Percentiles rank a stretch among this genome's conserved stretches.
Conservation (phyloP, 257 asterid species). For the Plantago elongata region DNA sequence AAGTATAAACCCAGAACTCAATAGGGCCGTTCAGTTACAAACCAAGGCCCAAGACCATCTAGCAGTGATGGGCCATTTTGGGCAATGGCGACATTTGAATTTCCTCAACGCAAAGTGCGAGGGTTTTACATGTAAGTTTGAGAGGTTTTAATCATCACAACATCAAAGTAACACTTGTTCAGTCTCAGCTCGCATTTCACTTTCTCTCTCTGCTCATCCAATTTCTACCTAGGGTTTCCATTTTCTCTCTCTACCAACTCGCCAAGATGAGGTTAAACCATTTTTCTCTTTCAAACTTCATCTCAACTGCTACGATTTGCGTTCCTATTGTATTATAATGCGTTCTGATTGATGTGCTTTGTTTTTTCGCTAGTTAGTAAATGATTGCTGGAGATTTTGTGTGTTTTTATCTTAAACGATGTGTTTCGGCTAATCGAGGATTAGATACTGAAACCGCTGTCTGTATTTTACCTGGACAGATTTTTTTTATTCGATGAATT, state of each 20-base stretch:
- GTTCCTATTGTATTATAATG: neutral
- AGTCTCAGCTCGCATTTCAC: neutral
- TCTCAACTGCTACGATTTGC: neutral
- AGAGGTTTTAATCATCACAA: neutral
- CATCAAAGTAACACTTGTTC: neutral
- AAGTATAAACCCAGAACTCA: no score
- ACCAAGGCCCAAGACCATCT: no score
- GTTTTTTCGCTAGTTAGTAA: neutral
- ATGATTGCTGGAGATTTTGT: no score
- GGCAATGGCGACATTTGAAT: no score
- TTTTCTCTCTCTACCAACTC: slow-evolving; percentile 6
- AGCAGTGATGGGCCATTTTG: no score
- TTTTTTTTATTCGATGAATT: no score
- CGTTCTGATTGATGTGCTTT: neutral
- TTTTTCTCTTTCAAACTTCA: neutral
- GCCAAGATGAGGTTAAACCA: slow-evolving; percentile 7
- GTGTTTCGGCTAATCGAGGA: no score
- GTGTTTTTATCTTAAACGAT: no score
- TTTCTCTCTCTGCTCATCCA: neutral
- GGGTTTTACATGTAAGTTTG: neutral
- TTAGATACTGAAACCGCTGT: no score
- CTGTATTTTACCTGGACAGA: no score
- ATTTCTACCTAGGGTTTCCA: slow-evolving; percentile 5
- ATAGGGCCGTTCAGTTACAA: no score
- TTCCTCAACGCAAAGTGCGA: neutral